phyloP scores from a whole-genome alignment of 306 rosid species.

The Purshia tridentata region DNA sequence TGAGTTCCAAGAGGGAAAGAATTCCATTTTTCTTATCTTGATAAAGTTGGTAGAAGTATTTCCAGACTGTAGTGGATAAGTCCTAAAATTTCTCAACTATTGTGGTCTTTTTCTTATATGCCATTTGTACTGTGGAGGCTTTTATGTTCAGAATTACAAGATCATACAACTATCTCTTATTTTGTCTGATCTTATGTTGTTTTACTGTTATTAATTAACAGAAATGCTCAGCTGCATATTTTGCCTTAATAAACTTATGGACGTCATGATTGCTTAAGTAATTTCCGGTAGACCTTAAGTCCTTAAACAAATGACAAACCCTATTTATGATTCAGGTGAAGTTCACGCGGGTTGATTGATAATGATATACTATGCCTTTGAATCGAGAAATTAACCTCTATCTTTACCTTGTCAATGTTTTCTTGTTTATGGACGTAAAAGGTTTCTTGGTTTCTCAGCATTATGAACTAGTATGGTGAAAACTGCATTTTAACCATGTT shows the following conservation, averaged over 20 bases:
- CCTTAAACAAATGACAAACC: background rate
- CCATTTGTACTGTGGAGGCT: background rate
- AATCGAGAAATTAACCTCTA: background rate
- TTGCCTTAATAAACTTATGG: background rate
- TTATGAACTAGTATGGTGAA: background rate
- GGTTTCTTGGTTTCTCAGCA: background rate
- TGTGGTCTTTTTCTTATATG: background rate
- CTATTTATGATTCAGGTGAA: background rate
- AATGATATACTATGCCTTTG: background rate
- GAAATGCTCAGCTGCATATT: background rate
- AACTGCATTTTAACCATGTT: background rate
- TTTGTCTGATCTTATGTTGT: background rate
- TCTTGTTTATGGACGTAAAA: background rate
- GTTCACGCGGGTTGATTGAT: background rate
- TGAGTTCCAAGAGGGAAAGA: slow-evolving; percentile 1
- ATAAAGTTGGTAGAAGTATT: slow-evolving; percentile 16
- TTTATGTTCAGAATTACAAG: background rate
- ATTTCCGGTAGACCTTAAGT: background rate
- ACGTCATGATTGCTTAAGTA: background rate
- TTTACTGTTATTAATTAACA: background rate
- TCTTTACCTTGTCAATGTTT: too few species aligned
- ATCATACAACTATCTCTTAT: background rate
- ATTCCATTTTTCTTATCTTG: slow-evolving; percentile 13
- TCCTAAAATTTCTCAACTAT: background rate
- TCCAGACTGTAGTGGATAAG: slow-evolving; percentile 5